Base-by-base conservation (phyloP, 129 eudicot species). In the Pulicaria dysenterica region DNA sequence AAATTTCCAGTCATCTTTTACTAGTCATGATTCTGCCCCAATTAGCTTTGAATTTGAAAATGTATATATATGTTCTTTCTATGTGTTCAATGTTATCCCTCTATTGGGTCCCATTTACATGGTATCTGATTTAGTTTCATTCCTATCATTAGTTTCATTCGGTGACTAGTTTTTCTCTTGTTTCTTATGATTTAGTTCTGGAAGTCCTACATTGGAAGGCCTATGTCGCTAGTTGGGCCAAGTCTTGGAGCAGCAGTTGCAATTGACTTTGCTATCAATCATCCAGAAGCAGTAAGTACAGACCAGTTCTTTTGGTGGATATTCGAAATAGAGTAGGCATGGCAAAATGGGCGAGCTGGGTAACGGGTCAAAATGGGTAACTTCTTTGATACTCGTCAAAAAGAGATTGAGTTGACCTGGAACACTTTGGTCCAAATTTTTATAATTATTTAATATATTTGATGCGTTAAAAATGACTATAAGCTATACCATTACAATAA, bases 211-310 rank as follows among this genome's bases (percentile, higher is more conserved):
- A 86, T 94, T 76, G 82, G 82, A 65, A 84, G 83, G 89, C 97
- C 97, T 51, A 90, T 94, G 93, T 58, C 76, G 77, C 83, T 94
- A 54, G 97, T 94, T n/a, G 99, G 99, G 43, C 96, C 99, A 17
- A 94, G 99, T 74, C 97, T 94, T 67, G 99, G 97, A 77, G 91
- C 97, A 46, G 97, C 99, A 3, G 87, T 94, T 56, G 97, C 99
- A 40, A 81, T 90, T 61, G 99, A 94, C 84, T 94, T 94, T 83
- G 86, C 78, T 9, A 80, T 79, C 70, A 84, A 83, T 78, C 79
- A 94, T 77, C 97, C 99, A 38, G 93, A 94, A 81, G 87, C 99
- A 57, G 99, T 90, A 80, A 90, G 95, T 79, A 66, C 48, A 19
- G 45, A 57, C 4, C 8, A 41, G 4, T 73, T 38, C 9, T 36